Evolutionary conservation across 371 early-diverging fungal species (phyloP).

Genomic region (Syncephalastrum contaminatum): DNA sequence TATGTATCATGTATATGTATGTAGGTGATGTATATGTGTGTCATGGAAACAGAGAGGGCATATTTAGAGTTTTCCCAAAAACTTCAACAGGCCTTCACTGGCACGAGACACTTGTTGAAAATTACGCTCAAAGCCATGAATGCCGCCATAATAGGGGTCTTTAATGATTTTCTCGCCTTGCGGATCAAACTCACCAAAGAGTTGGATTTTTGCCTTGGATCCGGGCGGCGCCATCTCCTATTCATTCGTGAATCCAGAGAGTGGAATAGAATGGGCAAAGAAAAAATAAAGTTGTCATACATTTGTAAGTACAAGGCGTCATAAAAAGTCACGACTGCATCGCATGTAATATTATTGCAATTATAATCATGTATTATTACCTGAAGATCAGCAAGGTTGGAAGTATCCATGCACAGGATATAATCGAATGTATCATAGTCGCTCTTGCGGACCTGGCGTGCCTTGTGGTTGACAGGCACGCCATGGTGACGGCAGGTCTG

Average conservation of each 20-base stretch:
- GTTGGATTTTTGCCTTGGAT: slow-evolving; percentile 43
- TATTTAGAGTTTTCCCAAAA: slow-evolving; percentile 27
- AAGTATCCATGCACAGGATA: slow-evolving; percentile 85
- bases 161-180: slow-evolving; percentile 74
- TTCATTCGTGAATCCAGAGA: slow-evolving; percentile 2
- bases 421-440: slow-evolving; percentile 82
- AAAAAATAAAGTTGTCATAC: slow-evolving; percentile 1
- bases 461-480: slow-evolving; percentile 80
- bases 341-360: not conserved
- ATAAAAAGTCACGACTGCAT: not conserved
- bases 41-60: too few relatives aligned
- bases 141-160: slow-evolving; percentile 91
- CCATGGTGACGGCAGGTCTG: slow-evolving; percentile 71
- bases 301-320: not conserved
- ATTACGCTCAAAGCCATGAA: slow-evolving; percentile 83
- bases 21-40: too few relatives aligned
- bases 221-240: slow-evolving; percentile 31
- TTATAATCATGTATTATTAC: slow-evolving; percentile 27
- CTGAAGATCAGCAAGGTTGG: slow-evolving; percentile 73
- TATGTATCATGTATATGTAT: too few relatives aligned
- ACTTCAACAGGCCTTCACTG: slow-evolving; percentile 43
- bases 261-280: not conserved
- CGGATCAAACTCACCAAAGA: slow-evolving; percentile 91
- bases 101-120: slow-evolving; percentile 80
- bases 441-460: slow-evolving; percentile 59